phyloP scores from a whole-genome alignment of 73 alveolate species.

The Paramecium tetraurelia region DNA sequence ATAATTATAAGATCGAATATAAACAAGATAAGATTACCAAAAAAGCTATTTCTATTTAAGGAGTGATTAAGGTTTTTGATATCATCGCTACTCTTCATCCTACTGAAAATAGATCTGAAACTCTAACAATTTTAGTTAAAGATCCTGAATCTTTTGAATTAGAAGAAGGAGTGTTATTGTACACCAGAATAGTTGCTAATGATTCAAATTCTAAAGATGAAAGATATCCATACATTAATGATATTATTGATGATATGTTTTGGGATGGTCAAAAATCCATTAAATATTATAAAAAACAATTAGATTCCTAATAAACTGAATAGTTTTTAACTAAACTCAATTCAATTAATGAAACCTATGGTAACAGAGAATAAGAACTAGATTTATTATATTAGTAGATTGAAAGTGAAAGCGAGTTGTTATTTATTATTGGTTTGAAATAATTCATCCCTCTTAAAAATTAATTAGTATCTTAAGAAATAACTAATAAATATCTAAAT shows the following conservation, averaged over 20 bases:
- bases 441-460: neutral
- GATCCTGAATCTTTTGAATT: slow-evolving; percentile 29
- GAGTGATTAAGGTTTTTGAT: neutral
- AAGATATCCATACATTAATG: neutral
- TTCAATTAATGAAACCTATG: slow-evolving; percentile 13
- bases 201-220: neutral
- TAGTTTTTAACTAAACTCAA: neutral
- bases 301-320: neutral
- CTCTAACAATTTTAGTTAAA: neutral
- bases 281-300: neutral
- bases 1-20: slow-evolving; percentile 14
- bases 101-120: neutral
- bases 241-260: neutral
- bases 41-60: neutral
- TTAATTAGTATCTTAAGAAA: neutral
- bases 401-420: neutral
- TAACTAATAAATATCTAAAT: neutral
- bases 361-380: neutral
- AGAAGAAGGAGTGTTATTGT: slow-evolving; percentile 15
- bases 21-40: neutral
- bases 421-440: neutral
- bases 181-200: neutral
- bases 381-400: neutral
- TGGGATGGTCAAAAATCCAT: neutral
- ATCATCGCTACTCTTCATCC: neutral